Conservation (phyloP, 225 moss, liverwort and hornwort species). For the Anthoceros angustus region DNA sequence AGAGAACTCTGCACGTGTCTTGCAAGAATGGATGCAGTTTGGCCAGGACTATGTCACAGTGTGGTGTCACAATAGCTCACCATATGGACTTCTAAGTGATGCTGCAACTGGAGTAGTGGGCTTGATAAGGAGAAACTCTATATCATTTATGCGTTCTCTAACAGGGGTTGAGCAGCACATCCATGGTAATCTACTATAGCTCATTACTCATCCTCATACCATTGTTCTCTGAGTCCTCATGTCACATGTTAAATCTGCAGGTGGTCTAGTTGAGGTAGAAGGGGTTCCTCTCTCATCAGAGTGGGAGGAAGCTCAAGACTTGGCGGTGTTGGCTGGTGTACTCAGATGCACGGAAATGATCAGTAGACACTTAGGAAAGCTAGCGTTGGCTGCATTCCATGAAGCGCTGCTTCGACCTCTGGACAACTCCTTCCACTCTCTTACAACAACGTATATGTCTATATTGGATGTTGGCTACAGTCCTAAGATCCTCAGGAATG, state of each 20-base stretch:
- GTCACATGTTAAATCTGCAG: background rate
- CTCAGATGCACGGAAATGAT: conserved; percentile 43
- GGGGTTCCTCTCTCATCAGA: conserved; percentile 31
- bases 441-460: conserved; percentile 42
- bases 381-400: conserved; percentile 66
- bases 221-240: background rate
- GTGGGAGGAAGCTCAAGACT: conserved; percentile 51
- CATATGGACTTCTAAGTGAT: conserved; percentile 53
- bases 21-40: conserved; percentile 83
- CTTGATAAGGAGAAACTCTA: conserved; percentile 71
- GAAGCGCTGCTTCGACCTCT: conserved; percentile 59
- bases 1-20: conserved; percentile 33
- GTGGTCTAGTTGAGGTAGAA: conserved; percentile 8
- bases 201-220: background rate
- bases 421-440: conserved; percentile 38
- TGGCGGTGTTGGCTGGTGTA: conserved; percentile 37
- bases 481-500: conserved; percentile 29
- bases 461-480: conserved; percentile 66
- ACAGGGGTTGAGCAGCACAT: conserved; percentile 57
- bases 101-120: conserved; percentile 44
- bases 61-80: conserved; percentile 49
- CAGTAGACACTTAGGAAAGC: conserved; percentile 49
- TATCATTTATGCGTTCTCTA: conserved; percentile 54
- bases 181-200: conserved; percentile 26
- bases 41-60: conserved; percentile 41